phyloP scores from a whole-genome alignment of 192 early-diverging fungal genomes.

The Chytriomyces sp. region DNA sequence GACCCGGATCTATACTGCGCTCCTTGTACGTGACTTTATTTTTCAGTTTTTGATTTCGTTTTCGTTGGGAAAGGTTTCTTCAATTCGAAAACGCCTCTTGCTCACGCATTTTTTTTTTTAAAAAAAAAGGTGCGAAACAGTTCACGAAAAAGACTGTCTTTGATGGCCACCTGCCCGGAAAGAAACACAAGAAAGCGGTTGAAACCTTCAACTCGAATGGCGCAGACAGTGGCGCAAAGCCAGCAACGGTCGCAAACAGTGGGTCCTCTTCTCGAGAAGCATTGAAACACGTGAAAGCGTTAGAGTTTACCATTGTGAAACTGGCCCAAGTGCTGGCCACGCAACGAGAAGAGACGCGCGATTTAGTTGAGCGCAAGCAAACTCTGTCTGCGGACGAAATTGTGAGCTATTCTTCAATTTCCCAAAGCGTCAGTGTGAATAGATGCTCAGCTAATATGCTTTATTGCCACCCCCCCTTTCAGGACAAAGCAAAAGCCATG shows the following conservation, averaged over 20 bases:
- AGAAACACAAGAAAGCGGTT: slow-evolving; percentile 89
- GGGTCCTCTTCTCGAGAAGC: background rate
- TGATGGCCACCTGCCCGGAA: slow-evolving; percentile 82
- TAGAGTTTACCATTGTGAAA: slow-evolving; percentile 64
- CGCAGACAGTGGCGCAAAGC: background rate
- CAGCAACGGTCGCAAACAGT: background rate
- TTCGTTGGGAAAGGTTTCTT: background rate
- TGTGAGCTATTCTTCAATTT: slow-evolving; percentile 43
- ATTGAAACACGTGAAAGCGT: slow-evolving; percentile 55
- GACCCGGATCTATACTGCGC: slow-evolving; percentile 71
- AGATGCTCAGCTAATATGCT: background rate
- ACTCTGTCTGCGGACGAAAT: slow-evolving; percentile 88
- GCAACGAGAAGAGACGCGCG: slow-evolving; percentile 77
- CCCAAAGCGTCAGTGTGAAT: background rate
- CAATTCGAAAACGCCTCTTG: background rate
- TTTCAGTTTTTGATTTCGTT: slow-evolving; percentile 5
- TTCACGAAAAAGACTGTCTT: slow-evolving; percentile 89
- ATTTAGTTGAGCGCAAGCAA: slow-evolving; percentile 90
- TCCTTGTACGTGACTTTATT: slow-evolving; percentile 58
- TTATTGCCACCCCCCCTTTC: background rate
- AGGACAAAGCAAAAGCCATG: slow-evolving; percentile 31
- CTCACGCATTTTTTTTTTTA: background rate
- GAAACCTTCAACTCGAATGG: slow-evolving; percentile 42
- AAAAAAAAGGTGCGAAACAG: slow-evolving; percentile 64
- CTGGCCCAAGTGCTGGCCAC: slow-evolving; percentile 49